Evolutionary conservation across 2,329 filamentous ascomycete genomes (phyloP).

Genomic region (Penicillium nordicum): DNA sequence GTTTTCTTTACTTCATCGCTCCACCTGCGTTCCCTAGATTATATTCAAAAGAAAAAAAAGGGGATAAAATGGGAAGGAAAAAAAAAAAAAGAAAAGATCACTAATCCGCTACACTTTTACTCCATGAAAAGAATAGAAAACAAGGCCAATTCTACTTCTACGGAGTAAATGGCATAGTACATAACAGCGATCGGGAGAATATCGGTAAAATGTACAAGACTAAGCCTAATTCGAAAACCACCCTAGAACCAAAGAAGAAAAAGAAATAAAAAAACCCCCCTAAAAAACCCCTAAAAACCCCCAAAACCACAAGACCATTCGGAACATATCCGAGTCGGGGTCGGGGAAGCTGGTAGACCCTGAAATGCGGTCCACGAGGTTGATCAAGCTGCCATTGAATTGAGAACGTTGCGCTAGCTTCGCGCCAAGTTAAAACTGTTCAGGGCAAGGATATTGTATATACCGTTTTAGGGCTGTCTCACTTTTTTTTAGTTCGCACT

Average conservation of each 20-base stretch:
- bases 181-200: background rate
- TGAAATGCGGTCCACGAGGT: background rate
- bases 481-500: constrained; percentile 1
- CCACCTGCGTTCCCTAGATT: background rate
- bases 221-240: background rate
- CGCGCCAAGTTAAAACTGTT: background rate
- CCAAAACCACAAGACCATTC: background rate
- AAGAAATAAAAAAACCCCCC: no score
- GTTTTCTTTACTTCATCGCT: background rate
- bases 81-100: no score
- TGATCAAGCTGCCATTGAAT: background rate
- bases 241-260: no score
- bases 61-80: background rate
- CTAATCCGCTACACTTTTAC: no score
- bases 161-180: background rate
- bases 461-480: constrained; percentile 2
- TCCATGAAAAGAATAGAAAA: background rate
- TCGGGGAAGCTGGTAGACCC: background rate
- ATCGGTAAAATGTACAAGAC: background rate
- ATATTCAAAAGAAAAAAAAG: background rate
- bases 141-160: background rate
- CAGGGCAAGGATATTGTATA: background rate
- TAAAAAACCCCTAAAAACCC: no score
- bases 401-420: background rate
- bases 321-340: background rate